Evolutionary conservation across 2,329 filamentous ascomycete genomes (phyloP).

Genomic region (Chaetomium sp.): DNA sequence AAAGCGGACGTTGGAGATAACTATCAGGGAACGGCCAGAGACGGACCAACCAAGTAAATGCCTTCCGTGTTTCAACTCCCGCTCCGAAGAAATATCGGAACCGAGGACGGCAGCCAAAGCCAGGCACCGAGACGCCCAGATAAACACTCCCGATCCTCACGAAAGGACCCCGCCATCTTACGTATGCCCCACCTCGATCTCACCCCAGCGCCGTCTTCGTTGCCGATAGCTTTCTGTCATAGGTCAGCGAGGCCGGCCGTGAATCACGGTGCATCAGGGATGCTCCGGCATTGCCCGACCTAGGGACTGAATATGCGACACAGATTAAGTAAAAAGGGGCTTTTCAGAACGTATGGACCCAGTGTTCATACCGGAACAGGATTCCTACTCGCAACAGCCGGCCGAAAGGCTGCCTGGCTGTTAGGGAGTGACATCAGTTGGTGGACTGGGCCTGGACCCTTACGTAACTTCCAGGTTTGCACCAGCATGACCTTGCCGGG

Average conservation of each 20-base stretch:
- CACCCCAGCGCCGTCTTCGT: constrained; percentile 26
- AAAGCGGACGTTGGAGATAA: not conserved
- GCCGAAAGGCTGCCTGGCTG: constrained; percentile 1
- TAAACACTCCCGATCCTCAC: not conserved
- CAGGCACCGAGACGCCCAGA: constrained; percentile 3
- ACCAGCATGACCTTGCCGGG: constrained; percentile 30
- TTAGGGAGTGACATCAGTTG: constrained; percentile 22
- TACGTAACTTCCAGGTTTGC: constrained; percentile 32
- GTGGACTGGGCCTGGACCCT: constrained; percentile 21
- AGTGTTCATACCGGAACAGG: constrained; percentile 3
- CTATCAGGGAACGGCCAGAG: constrained; percentile 11
- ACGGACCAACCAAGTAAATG: constrained; percentile 2
- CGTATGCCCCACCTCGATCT: constrained; percentile 12
- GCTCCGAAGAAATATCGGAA: constrained; percentile 7
- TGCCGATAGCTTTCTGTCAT: constrained; percentile 34
- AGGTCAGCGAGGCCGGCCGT: constrained; percentile 20
- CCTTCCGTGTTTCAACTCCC: constrained; percentile 13
- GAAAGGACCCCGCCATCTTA: constrained; percentile 1
- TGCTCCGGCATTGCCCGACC: constrained; percentile 36
- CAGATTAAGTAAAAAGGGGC: not conserved
- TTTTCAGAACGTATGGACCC: not conserved
- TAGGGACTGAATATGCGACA: not conserved
- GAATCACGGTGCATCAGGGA: constrained; percentile 12
- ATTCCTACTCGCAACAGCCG: not conserved
- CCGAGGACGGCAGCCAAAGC: constrained; percentile 2